Percentiles rank a stretch among this genome's conserved stretches.
Evolutionary conservation across 202 grass and related monocot genomes (phyloP).

Genomic region (Schoenoplectus tabernaemontani): DNA sequence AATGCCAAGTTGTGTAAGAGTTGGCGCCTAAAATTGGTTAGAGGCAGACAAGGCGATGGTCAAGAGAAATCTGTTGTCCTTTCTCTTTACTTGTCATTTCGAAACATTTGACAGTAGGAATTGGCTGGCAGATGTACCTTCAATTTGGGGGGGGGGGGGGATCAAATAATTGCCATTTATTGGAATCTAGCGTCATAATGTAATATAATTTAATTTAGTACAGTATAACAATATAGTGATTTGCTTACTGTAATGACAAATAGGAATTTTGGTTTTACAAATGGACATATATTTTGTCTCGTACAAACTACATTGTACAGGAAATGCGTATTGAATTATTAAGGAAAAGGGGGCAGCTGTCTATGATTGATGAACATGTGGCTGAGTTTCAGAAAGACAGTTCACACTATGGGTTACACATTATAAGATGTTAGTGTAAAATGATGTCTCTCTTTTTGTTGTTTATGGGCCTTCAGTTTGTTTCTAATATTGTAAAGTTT

Average conservation of each 20-base stretch:
- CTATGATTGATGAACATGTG: slow-evolving; percentile 10
- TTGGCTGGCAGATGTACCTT: slow-evolving; percentile 7
- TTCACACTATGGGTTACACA: slow-evolving; percentile 16
- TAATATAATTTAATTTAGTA: background rate
- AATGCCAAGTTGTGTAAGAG: background rate
- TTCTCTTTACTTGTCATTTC: slow-evolving; percentile 4
- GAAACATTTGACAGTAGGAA: slow-evolving; percentile 1
- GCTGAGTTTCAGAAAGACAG: background rate
- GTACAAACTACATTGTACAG: background rate
- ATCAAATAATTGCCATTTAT: slow-evolving; percentile 9
- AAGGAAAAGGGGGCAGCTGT: background rate
- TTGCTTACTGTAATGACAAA: background rate
- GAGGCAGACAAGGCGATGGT: background rate
- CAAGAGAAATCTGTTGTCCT: slow-evolving; percentile 8
- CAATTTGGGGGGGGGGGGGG: background rate
- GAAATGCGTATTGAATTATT: background rate
- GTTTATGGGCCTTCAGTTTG: background rate
- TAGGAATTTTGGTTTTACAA: background rate
- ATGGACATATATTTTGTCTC: background rate
- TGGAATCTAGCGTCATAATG: background rate
- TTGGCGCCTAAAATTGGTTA: slow-evolving; percentile 20
- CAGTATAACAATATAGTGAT: background rate
- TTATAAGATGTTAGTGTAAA: background rate
- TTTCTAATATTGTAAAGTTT: background rate
- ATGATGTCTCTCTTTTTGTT: slow-evolving; percentile 1